A percentile compares a stretch with the other conserved stretches of the same genome.
Conservation (phyloP, 768 basidiomycete species). For the Leccinum broughii region DNA sequence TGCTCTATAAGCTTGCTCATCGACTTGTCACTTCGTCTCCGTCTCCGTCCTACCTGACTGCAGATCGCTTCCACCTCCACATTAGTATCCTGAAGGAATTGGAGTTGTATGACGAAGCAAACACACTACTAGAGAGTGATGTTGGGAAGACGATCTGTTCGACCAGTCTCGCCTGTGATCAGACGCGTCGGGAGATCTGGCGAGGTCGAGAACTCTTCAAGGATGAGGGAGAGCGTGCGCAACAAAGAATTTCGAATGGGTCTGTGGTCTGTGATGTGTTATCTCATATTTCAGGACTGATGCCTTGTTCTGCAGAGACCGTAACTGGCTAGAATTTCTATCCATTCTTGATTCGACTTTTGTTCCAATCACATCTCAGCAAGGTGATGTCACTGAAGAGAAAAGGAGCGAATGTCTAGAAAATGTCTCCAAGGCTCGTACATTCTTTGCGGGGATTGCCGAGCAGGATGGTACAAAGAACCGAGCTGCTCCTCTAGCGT, state of each 20-base stretch:
- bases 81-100: conserved; percentile 71
- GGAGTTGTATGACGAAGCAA: conserved; percentile 67
- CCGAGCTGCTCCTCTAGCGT: conserved; percentile 69
- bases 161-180: conserved; percentile 72
- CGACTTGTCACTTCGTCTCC: conserved; percentile 65
- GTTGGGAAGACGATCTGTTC: conserved; percentile 66
- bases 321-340: conserved; percentile 85
- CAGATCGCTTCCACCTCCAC: conserved; percentile 80
- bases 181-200: conserved; percentile 74
- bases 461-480: conserved; percentile 70
- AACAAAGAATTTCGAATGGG: conserved; percentile 60
- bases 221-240: conserved; percentile 65
- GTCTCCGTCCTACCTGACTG: conserved; percentile 59
- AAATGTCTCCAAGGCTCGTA: conserved; percentile 44
- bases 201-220: conserved; percentile 50
- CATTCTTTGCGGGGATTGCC: conserved; percentile 56
- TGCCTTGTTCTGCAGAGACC: conserved; percentile 50
- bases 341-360: conserved; percentile 72
- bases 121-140: conserved; percentile 65
- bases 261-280: conserved; percentile 34
- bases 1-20: conserved; percentile 78
- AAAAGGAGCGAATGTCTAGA: conserved; percentile 40
- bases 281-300: conserved; percentile 23
- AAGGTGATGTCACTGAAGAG: conserved; percentile 33
- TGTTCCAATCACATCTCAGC: conserved; percentile 33